Base-by-base conservation (phyloP, 768 basidiomycete genomes). In the Collybia sp. region DNA sequence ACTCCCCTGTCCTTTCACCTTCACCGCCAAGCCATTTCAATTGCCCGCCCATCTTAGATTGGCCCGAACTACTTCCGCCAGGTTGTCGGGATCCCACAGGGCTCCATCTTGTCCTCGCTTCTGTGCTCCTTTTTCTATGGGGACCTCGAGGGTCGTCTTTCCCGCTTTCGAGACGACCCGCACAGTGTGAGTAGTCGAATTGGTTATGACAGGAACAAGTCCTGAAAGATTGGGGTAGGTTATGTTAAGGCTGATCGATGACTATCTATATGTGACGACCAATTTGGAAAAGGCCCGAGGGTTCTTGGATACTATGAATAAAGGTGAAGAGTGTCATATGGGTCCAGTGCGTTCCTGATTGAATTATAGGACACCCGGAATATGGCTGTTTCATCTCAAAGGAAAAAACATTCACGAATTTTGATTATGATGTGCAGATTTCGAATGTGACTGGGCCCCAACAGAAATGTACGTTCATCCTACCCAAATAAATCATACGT, bases 91-190 rank as follows among this genome's bases (percentile, higher is more conserved):
- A 99, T 99, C 17, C 95, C 96, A 1, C 96, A 99, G 63, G 96
- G 96, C 16, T 97, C 94, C 2, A 82, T 93, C n/a, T 67, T 98
- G n/a, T 96, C 93, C 6, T 78, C 88, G 0, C 59, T 98, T n/a
- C 68, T 99, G 1, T 99, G 96, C 61, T 87, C 88, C 1, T 89
- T 94, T 64, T 96, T 91, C 61, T 99, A 97, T 53, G 94, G 92
- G 5, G 85, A 95, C 57, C 72, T 99, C 49, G 96, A 98, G 63
- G 76, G 67, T 25, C 68, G 58, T 6, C 72, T 78, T 36, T 67
- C 72, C 20, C 62, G 66, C 33, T 82, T 87, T 51, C 76, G 75
- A 2, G 58, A 75, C 3, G 79, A 84, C 42, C 64, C 70, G 0
- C 62, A 77, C 33, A 85, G 82, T 47, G 93, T 95, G 59, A 43